Evolutionary conservation across 2,329 filamentous ascomycete species (phyloP), one percentile per base, ranked within the genome.

Genomic region (Eutypa lata): DNA sequence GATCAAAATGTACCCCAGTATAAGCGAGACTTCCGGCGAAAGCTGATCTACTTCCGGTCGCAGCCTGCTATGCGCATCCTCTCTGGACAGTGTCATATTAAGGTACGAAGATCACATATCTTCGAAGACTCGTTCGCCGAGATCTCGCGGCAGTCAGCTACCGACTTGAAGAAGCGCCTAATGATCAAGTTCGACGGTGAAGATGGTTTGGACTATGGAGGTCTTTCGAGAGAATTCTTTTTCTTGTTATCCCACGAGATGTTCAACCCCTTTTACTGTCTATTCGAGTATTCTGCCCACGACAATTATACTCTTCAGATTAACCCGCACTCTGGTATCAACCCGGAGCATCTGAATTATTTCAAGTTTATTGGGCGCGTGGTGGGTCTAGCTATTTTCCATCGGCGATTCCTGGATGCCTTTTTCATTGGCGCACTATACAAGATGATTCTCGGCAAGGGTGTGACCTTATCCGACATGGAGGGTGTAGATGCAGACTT

Each of bases 161-260:
- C 89, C 16, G 94, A 99, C 71, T 76, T 99, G 58, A 99, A 99
- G 86, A 99, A 99, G 77, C 86, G 94, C 47, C 74, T 99, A 60
- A 99, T 99, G 94, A 96, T 99, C 75, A 99, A 99, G 76, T 99
- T 99, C 63, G 94, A 99, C 62, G 94, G 94, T 47, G 94, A 99
- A 76, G 94, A 99, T 66, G 94, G 94, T 74, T 77, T 99, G 56
- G 94, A 99, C 74, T 99, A 99, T 68, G 94, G 94, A 71, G 94
- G 94, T 80, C 82, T 99, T 52, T 99, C 94, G 35, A 83, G 92
- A 82, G 94, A 99, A 74, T 99, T 99, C 79, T 99, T 99, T 81
- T 99, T 99, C 85, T 79, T 99, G 40, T 84, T 99, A 51, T 97
- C 93, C 16, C 94, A 99, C 75, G 94, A 99, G 78, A 99, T 99